These are phyloP conservation scores for Aspergillus indologenus DNA, from an alignment of 495 filamentous ascomycete genomes.

Conservation along the genomic window DNA sequence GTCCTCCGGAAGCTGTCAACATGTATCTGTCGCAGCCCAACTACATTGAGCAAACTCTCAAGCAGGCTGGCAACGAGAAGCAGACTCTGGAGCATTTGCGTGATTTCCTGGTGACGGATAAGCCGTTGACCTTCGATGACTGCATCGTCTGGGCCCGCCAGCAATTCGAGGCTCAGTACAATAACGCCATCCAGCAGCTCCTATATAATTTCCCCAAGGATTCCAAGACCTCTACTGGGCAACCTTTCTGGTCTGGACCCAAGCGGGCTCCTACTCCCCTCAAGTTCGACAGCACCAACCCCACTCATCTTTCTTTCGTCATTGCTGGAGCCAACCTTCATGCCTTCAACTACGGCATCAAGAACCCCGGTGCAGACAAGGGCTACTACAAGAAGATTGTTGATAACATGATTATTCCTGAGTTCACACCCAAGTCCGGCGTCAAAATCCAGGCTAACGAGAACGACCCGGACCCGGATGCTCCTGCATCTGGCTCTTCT, in stretches of 20 bases:
- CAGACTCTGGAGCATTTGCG: conserved; percentile 86
- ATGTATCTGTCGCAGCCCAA: conserved; percentile 89
- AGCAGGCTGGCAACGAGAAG: conserved; percentile 96
- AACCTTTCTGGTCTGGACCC: conserved; percentile 96
- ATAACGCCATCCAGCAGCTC: conserved; percentile 94
- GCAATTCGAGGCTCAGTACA: conserved; percentile 95
- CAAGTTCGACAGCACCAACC: conserved; percentile 79
- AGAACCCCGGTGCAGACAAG: conserved; percentile 63
- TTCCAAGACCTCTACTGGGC: conserved; percentile 78
- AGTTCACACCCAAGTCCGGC: conserved; percentile 85
- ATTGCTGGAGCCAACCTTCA: conserved; percentile 88
- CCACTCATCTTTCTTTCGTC: conserved; percentile 82
- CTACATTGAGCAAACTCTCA: conserved; percentile 84
- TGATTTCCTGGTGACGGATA: conserved; percentile 88
- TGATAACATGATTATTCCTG: conserved; percentile 91
- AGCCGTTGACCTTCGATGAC: conserved; percentile 90
- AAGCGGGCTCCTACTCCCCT: conserved; percentile 94
- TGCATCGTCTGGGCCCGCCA: conserved; percentile 91
- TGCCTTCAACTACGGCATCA: conserved; percentile 97
- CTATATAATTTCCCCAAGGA: conserved; percentile 98
- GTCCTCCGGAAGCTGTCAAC: conserved; percentile 91
- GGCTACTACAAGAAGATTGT: conserved; percentile 72
- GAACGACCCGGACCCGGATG: conserved; percentile 91
- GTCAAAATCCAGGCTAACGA: conserved; percentile 98
- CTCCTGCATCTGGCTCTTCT: conserved; percentile 44